Evolutionary conservation across 345 rosid genomes (phyloP), one percentile per base, ranked within the genome.

Genomic region (Eutrema yunnanense): DNA sequence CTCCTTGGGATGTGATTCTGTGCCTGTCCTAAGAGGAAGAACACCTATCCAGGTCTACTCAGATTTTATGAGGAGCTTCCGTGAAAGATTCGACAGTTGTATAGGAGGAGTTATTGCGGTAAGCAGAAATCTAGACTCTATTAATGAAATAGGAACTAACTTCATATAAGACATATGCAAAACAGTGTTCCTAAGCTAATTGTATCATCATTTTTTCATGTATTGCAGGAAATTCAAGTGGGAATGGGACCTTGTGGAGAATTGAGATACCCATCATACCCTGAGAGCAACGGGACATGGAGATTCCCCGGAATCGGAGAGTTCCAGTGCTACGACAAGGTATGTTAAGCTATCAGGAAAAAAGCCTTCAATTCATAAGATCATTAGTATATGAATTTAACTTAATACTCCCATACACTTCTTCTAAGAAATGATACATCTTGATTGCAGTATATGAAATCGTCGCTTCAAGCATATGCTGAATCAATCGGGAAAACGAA

Each of bases 211-310:
- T 6, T 33, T 61, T 61, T 63, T 58, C 10, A 48, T 63, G 29
- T 72, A 54, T 64, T 79, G 78, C 87, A 94, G 98, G 98, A 89
- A 87, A 81, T 94, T 64, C 98, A 94, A 85, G 98, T 89, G 59
- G 97, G 98, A 19, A 78, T 91, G 97, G 98, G 98, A 19, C 98
- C 97, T 66, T 94, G 98, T 44, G 98, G 98, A 65, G 96, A 94
- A 71, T 75, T 94, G 70, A 84, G 97, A 80, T 92, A 86, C 70
- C 99, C 97, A 79, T 77, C 97, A 62, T 92, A 92, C 78, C 99
- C 97, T 50, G 96, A 95, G 83, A 90, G 89, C 88, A 86, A 92
- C 1, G 97, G 99, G 42, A 87, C 92, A 13, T 95, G 96, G 99
- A 87, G 73, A 48, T 90, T 90, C 77, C 97, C 97, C 0, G 96